Conservation (phyloP, 257 asterid species). For the Primulina eburnea region DNA sequence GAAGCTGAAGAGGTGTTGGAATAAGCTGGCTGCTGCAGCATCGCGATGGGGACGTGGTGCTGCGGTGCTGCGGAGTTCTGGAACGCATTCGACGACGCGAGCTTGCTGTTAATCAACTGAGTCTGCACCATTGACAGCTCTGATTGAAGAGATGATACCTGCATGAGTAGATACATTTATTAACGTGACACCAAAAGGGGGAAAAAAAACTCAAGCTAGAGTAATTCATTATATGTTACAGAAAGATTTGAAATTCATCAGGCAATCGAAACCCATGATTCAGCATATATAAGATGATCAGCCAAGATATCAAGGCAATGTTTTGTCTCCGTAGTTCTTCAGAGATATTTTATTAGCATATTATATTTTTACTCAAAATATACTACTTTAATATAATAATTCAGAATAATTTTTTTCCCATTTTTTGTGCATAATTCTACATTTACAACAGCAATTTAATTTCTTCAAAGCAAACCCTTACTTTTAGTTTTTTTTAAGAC, state of each 20-base stretch:
- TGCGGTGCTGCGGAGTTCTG: constrained; percentile 38
- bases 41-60: constrained; percentile 16
- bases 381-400: too few relatives aligned
- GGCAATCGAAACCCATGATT: too few relatives aligned
- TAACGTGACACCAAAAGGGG: not conserved
- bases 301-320: too few relatives aligned
- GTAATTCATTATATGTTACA: not conserved
- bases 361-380: too few relatives aligned
- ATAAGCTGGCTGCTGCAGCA: constrained; percentile 50
- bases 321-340: too few relatives aligned
- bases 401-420: too few relatives aligned
- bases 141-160: constrained; percentile 79
- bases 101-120: constrained; percentile 63
- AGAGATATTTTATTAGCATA: too few relatives aligned
- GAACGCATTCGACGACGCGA: constrained; percentile 55
- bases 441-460: too few relatives aligned
- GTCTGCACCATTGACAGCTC: constrained; percentile 72
- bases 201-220: not conserved
- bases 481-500: too few relatives aligned
- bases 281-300: too few relatives aligned
- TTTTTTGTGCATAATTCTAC: too few relatives aligned
- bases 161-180: constrained; percentile 6
- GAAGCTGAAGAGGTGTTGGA: constrained; percentile 71
- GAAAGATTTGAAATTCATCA: not conserved
- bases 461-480: too few relatives aligned